Evolutionary conservation across 139 green algal species (phyloP).

Genomic region (Coccomyxa sp.): DNA sequence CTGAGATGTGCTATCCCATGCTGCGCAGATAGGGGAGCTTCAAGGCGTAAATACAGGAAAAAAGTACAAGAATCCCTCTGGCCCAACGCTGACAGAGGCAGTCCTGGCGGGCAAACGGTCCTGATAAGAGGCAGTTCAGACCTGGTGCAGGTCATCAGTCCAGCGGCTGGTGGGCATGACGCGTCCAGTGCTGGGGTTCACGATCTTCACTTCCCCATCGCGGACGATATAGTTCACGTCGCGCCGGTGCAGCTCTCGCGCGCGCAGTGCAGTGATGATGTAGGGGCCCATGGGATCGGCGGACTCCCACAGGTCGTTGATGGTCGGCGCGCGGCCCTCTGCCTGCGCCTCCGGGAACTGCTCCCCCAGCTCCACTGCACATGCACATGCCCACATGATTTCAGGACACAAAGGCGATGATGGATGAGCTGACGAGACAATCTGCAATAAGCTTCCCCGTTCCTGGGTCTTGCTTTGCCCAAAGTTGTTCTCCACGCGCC

Average conservation of each 20-base stretch:
- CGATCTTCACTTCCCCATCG: slow-evolving; percentile 48
- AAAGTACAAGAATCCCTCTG: no score
- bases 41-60: no score
- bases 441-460: not conserved
- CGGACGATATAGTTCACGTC: slow-evolving; percentile 69
- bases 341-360: not conserved
- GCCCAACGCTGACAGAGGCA: no score
- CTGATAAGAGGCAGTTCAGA: not conserved
- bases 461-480: not conserved
- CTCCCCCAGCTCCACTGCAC: slow-evolving; percentile 10
- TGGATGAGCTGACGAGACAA: no score
- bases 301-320: slow-evolving; percentile 27
- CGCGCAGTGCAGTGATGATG: slow-evolving; percentile 47
- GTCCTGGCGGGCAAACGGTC: not conserved
- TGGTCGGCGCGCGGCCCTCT: not conserved
- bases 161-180: slow-evolving; percentile 40
- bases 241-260: slow-evolving; percentile 37
- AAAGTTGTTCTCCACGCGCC: no score
- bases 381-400: not conserved
- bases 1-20: no score
- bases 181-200: slow-evolving; percentile 57
- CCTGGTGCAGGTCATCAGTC: slow-evolving; percentile 63
- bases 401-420: no score
- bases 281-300: slow-evolving; percentile 20
- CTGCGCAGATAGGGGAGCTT: no score